Percentiles rank a stretch among this genome's conserved stretches.
Evolutionary conservation across 176 grass and related monocot genomes (phyloP).

Genomic region (Melocanna baccifera): DNA sequence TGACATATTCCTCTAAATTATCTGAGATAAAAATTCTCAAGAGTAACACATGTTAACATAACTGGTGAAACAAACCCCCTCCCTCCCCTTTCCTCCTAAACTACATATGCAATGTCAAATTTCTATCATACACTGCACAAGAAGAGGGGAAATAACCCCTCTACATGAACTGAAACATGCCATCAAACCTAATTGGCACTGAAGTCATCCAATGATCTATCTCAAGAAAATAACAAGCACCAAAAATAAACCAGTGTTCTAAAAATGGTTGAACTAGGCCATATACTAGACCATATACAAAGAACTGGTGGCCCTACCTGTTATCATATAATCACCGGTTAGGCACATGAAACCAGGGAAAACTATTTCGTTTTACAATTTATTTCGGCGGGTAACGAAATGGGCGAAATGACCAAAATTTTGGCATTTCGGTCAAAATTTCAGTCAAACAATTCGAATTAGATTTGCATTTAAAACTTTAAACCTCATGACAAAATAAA

Average conservation of each 20-base stretch:
- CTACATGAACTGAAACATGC: not conserved
- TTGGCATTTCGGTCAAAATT: too few relatives aligned
- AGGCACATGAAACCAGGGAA: not conserved
- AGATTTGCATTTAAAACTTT: too few relatives aligned
- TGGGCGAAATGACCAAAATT: too few relatives aligned
- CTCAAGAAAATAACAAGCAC: not conserved
- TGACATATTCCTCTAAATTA: not conserved
- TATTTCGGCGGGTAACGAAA: too few relatives aligned
- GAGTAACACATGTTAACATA: not conserved
- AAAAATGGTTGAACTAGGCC: not conserved
- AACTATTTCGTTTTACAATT: too few relatives aligned
- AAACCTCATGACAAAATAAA: too few relatives aligned
- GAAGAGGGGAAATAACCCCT: not conserved
- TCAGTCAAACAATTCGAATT: too few relatives aligned
- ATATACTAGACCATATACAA: not conserved
- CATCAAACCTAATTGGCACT: not conserved
- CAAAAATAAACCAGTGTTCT: not conserved
- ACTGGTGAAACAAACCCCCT: not conserved
- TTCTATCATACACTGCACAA: not conserved
- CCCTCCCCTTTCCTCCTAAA: not conserved
- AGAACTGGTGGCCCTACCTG: too few relatives aligned
- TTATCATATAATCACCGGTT: too few relatives aligned
- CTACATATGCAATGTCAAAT: not conserved
- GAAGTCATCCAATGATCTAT: not conserved
- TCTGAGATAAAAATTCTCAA: not conserved